phyloP scores from a whole-genome alignment of 2,329 filamentous ascomycete species.

The Teratosphaeria epicoccoides region DNA sequence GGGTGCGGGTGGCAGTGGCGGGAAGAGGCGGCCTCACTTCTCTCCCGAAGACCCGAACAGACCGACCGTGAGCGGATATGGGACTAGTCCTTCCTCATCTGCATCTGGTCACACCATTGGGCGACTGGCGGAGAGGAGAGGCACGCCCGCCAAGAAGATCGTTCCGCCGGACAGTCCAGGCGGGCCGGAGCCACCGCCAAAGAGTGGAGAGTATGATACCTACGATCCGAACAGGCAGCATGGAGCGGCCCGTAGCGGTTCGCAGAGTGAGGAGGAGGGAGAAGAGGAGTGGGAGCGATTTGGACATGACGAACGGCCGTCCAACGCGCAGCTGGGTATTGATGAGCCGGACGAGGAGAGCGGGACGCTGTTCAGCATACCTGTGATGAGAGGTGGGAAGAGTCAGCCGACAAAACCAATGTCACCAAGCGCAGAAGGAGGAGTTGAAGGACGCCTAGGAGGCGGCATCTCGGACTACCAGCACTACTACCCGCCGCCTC shows the following conservation, averaged over 20 bases:
- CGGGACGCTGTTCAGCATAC: constrained; percentile 11
- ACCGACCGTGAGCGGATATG: constrained; percentile 38
- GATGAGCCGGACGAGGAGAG: constrained; percentile 22
- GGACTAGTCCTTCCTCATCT: constrained; percentile 20
- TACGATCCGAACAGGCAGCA: not conserved
- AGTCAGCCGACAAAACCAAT: not conserved
- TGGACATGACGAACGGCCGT: not conserved
- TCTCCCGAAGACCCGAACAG: constrained; percentile 39
- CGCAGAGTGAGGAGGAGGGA: constrained; percentile 35
- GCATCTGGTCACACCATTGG: constrained; percentile 26
- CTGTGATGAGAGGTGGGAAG: constrained; percentile 5
- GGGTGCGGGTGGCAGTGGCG: constrained; percentile 14
- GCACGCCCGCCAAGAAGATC: constrained; percentile 63
- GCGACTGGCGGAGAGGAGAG: constrained; percentile 68
- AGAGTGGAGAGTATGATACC: constrained; percentile 23
- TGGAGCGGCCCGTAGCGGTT: not conserved
- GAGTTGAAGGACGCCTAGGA: not conserved
- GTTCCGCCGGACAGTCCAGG: constrained; percentile 74
- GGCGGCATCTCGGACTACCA: constrained; percentile 14
- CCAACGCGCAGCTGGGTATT: constrained; percentile 31
- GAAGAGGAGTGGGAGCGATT: not conserved
- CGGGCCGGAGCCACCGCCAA: constrained; percentile 57
- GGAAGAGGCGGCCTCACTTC: constrained; percentile 31
- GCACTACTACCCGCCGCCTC: constrained; percentile 52
- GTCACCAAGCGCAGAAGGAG: constrained; percentile 4